phyloP scores from a whole-genome alignment of 2,329 filamentous ascomycete genomes.

The Xylariaceae sp. region DNA sequence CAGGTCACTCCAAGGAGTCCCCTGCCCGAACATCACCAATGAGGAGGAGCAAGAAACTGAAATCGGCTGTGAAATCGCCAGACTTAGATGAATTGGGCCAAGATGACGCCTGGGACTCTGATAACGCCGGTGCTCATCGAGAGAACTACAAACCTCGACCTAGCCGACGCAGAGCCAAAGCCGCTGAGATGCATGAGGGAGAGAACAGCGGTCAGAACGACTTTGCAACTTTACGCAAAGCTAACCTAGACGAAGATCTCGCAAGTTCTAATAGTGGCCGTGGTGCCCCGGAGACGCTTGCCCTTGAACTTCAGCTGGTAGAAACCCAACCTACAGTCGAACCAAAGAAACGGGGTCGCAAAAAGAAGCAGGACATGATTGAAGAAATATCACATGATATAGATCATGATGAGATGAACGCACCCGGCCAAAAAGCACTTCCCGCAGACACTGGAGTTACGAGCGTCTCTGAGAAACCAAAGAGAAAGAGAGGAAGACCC shows the following conservation, averaged over 20 bases:
- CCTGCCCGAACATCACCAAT: slow-evolving; percentile 3
- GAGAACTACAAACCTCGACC: slow-evolving; percentile 17
- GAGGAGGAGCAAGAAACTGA: slow-evolving; percentile 16
- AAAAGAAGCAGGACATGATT: slow-evolving; percentile 23
- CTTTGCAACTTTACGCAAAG: too few relatives aligned
- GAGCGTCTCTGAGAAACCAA: slow-evolving; percentile 18
- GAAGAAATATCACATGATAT: neutral
- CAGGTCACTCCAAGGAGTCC: slow-evolving; percentile 1
- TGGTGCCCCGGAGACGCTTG: neutral
- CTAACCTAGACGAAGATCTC: neutral
- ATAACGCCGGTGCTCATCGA: slow-evolving; percentile 7
- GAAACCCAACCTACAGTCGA: neutral
- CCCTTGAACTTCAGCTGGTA: slow-evolving; percentile 7
- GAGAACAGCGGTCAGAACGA: neutral
- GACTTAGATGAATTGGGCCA: slow-evolving; percentile 26
- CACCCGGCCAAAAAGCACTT: slow-evolving; percentile 1
- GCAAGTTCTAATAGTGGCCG: neutral
- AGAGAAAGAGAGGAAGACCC: slow-evolving; percentile 27
- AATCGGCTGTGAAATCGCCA: slow-evolving; percentile 2
- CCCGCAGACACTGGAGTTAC: slow-evolving; percentile 7
- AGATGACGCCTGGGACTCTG: slow-evolving; percentile 13
- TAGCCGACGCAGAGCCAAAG: slow-evolving; percentile 13
- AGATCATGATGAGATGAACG: slow-evolving; percentile 3
- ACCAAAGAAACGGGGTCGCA: slow-evolving; percentile 28
- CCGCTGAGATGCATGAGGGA: slow-evolving; percentile 3